Conservation (phyloP, 805 yeast genomes). For the Candida odintsovae region DNA sequence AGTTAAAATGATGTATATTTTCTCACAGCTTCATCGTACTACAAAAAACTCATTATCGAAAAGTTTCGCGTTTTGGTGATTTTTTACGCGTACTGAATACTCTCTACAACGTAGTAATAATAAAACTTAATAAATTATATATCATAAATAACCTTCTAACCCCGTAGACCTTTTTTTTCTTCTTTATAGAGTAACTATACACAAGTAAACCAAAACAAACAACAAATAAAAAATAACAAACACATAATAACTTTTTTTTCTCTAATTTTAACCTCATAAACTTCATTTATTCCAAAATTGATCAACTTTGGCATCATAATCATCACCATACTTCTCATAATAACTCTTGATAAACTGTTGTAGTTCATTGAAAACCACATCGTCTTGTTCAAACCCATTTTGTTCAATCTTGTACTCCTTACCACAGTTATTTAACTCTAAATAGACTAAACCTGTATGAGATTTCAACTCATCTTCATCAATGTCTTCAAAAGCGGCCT, state of each 20-base stretch:
- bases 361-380: conserved; percentile 17
- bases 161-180: too few species aligned
- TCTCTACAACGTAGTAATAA: too few species aligned
- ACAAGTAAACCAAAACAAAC: not conserved
- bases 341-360: conserved; percentile 29
- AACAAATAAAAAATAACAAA: not conserved
- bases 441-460: conserved; percentile 10
- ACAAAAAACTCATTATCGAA: not conserved
- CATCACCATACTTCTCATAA: conserved; percentile 26
- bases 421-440: conserved; percentile 18
- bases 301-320: conserved; percentile 27
- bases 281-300: conserved; percentile 11
- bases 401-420: conserved; percentile 16
- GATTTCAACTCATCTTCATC: conserved; percentile 27
- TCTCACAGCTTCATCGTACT: too few species aligned
- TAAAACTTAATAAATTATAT: too few species aligned
- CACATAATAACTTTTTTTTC: not conserved
- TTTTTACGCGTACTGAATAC: not conserved
- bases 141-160: not conserved
- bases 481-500: conserved; percentile 32
- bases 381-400: conserved; percentile 17
- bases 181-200: not conserved
- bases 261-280: not conserved
- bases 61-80: not conserved
- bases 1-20: too few species aligned